phyloP scores from a whole-genome alignment of 441 rosid genomes.

The Metrosideros polymorpha region DNA sequence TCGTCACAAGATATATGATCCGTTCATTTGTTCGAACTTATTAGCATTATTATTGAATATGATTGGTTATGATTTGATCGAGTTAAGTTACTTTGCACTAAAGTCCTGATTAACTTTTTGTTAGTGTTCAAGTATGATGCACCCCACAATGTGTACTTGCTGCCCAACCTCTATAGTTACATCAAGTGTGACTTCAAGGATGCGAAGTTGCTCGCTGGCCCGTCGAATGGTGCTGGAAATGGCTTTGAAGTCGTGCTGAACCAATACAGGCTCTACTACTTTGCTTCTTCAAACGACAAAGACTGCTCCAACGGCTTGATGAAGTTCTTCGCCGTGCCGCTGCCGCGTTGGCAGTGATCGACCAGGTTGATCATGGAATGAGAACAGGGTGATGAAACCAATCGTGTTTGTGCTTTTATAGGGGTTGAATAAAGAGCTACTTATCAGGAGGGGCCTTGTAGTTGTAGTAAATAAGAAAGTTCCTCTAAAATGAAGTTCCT shows the following conservation, averaged over 20 bases:
- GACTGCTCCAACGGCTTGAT: slow-evolving; percentile 11
- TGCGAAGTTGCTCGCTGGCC: slow-evolving; percentile 3
- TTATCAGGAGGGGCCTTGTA: neutral
- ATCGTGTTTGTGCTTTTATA: neutral
- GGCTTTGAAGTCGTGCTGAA: slow-evolving; percentile 6
- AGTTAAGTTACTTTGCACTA: neutral
- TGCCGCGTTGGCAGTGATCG: slow-evolving; percentile 3
- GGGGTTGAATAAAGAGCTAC: neutral
- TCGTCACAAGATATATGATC: neutral
- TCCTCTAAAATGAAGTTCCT: neutral
- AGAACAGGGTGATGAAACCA: neutral
- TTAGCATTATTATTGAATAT: neutral
- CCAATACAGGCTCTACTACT: slow-evolving; percentile 12
- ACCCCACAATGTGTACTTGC: slow-evolving; percentile 12
- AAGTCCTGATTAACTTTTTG: neutral
- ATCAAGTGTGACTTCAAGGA: slow-evolving; percentile 7
- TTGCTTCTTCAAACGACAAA: slow-evolving; percentile 3
- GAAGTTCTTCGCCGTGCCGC: slow-evolving; percentile 18
- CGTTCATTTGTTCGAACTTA: neutral
- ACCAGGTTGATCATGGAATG: neutral
- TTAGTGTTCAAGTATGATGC: slow-evolving; percentile 15
- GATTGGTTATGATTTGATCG: neutral
- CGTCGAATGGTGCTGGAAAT: neutral
- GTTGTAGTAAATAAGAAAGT: neutral
- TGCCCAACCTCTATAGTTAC: slow-evolving; percentile 12